phyloP scores from a whole-genome alignment of 768 basidiomycete genomes.

The Amanita rimosa region DNA sequence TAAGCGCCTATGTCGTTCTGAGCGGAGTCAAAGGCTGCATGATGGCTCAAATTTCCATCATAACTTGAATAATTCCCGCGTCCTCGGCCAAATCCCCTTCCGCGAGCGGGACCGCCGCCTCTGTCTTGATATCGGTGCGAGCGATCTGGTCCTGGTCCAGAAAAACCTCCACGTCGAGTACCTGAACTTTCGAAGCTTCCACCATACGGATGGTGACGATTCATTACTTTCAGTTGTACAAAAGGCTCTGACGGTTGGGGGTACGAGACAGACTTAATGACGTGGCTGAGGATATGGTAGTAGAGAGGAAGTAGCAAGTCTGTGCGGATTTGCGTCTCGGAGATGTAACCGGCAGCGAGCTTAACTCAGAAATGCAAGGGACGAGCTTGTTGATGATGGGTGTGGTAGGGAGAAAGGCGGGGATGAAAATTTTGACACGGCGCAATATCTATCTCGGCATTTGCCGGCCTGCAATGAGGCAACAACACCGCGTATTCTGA shows the following conservation, averaged over 20 bases:
- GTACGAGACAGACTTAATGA: constrained; percentile 19
- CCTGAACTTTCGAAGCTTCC: constrained; percentile 41
- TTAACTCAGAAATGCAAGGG: constrained; percentile 8
- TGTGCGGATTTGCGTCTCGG: constrained; percentile 7
- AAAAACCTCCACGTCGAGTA: constrained; percentile 52
- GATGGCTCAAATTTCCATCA: constrained; percentile 40
- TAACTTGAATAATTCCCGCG: constrained; percentile 38
- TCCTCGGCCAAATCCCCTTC: constrained; percentile 26
- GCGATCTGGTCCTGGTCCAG: constrained; percentile 66
- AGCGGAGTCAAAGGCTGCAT: constrained; percentile 51
- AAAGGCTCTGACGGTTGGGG: constrained; percentile 12
- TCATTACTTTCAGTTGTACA: constrained; percentile 40
- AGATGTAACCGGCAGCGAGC: constrained; percentile 3
- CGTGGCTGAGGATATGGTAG: constrained; percentile 17
- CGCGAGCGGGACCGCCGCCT: constrained; percentile 40
- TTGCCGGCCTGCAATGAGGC: constrained; percentile 16
- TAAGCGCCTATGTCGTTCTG: constrained; percentile 51
- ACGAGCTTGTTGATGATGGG: constrained; percentile 8
- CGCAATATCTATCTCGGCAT: constrained; percentile 16
- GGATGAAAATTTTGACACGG: constrained; percentile 8
- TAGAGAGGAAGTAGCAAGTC: neutral
- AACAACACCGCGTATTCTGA: constrained; percentile 14
- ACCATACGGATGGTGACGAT: constrained; percentile 85
- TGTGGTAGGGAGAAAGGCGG: constrained; percentile 8
- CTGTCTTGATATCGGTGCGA: constrained; percentile 49